phyloP scores from a whole-genome alignment of 805 yeast genomes.

The Metschnikowia chrysomelidarum region DNA sequence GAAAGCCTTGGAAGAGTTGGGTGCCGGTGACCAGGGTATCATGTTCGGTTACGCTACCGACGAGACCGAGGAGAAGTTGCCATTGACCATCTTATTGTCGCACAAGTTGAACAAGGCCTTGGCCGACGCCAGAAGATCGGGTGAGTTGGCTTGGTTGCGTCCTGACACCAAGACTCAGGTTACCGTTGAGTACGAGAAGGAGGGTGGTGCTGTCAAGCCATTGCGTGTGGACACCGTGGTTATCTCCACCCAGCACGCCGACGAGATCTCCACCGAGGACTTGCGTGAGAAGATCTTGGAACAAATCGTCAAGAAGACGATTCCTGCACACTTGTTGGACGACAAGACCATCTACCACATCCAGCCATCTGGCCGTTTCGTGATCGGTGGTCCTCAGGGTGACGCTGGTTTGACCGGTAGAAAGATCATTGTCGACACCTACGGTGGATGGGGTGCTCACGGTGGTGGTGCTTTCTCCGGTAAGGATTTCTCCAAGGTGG shows the following conservation, averaged over 20 bases:
- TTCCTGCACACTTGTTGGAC: slow-evolving; percentile 86
- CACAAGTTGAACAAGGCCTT: slow-evolving; percentile 96
- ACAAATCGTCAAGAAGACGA: slow-evolving; percentile 87
- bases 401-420: slow-evolving; percentile 99
- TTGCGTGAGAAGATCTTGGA: slow-evolving; percentile 74
- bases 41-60: slow-evolving; percentile 99
- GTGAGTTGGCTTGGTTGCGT: slow-evolving; percentile 93
- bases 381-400: slow-evolving; percentile 99
- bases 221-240: slow-evolving; percentile 96
- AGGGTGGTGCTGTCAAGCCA: slow-evolving; percentile 94
- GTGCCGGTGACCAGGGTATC: slow-evolving; percentile 99
- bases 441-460: slow-evolving; percentile 99
- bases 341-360: slow-evolving; percentile 96
- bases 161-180: slow-evolving; percentile 99
- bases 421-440: slow-evolving; percentile 98
- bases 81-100: slow-evolving; percentile 89
- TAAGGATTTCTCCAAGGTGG: slow-evolving; percentile 99
- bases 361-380: slow-evolving; percentile 99
- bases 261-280: slow-evolving; percentile 90
- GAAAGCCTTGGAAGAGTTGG: slow-evolving; percentile 91
- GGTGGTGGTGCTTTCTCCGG: slow-evolving; percentile 99
- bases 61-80: slow-evolving; percentile 96
- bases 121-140: slow-evolving; percentile 97
- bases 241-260: slow-evolving; percentile 97
- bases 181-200: slow-evolving; percentile 93